Conservation (phyloP, 2,329 filamentous ascomycete species). For the Alternaria longipes region DNA sequence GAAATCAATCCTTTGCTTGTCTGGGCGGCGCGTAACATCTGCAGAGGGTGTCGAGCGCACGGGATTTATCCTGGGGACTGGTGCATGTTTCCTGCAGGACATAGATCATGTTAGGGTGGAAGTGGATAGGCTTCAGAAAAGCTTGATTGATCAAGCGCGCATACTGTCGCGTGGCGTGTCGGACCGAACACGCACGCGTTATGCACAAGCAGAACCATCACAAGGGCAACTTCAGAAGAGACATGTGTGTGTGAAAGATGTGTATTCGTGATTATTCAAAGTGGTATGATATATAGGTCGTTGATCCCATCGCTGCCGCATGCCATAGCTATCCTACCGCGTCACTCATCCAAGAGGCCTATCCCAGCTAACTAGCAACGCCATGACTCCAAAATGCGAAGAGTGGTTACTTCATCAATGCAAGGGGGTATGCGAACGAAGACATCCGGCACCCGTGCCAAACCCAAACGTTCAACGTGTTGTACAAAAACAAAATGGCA, state of each 20-base stretch:
- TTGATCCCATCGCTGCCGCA: conserved; percentile 21
- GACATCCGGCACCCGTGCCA: conserved; percentile 35
- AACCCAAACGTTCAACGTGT: conserved; percentile 22
- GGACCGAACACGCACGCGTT: not conserved
- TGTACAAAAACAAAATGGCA: conserved; percentile 38
- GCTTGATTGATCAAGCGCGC: conserved; percentile 7
- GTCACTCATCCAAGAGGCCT: conserved; percentile 25
- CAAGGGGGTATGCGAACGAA: conserved; percentile 42
- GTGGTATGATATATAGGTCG: conserved; percentile 13
- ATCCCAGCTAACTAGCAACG: conserved; percentile 13
- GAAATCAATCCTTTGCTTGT: not conserved
- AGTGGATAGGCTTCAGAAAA: not conserved
- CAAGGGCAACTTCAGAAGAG: too few relatives aligned
- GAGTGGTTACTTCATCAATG: conserved; percentile 46
- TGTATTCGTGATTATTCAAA: conserved; percentile 32
- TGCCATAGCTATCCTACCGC: conserved; percentile 16
- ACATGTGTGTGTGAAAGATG: conserved; percentile 6
- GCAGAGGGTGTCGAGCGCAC: not conserved
- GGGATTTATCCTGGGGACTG: not conserved
- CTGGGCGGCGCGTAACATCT: not conserved
- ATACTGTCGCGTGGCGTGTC: not conserved
- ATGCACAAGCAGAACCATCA: not conserved
- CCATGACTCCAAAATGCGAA: conserved; percentile 28
- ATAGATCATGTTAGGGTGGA: not conserved
- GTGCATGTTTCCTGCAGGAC: not conserved